Evolutionary conservation across 2,329 filamentous ascomycete species (phyloP), one percentile per base, ranked within the genome.

Genomic region (Fusarium mangiferae): DNA sequence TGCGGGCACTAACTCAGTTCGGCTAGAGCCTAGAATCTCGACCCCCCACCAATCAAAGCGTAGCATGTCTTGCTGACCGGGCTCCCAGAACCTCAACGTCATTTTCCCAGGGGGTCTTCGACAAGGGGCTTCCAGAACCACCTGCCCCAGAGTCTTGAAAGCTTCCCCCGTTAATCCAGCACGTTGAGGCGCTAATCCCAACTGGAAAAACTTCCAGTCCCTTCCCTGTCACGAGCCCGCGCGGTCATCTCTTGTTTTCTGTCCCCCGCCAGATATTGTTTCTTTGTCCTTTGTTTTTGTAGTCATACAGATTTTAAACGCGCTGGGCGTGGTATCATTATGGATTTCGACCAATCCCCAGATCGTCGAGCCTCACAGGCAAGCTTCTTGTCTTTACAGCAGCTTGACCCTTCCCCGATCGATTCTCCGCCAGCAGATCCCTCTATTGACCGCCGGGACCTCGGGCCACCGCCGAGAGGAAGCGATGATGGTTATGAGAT

Each of bases 321-420:
- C 63, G 62, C 51, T 59, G 57, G 72, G 30, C 55, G 58, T 69
- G 75, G 62, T 68, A 60, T 22, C 68, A 57, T 58, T 44, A 80
- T 80, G 78, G 78, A 78, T 41, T 44, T 63, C 63, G 73, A 76
- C 51, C 73, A 70, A 59, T 70, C 67, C 28, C 65, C 67, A 26
- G 67, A 72, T 46, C 70, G 75, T 59, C 77, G 74, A 62, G 67
- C 68, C 62, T 80, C 79, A 17, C 72, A 73, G 62, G 77, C 78
- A 30, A 75, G 82, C 42, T 83, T 91, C 60, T 84, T 90, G 66
- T 92, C 92, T 46, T 88, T 98, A 66, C 88, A 92, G 58, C 90
- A 96, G 79, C 86, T 98, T 70, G 95, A 97, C 60, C 95, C 95
- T 7, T 91, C 91, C 28, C 95, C 95, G 0, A 94, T 97, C 48